Evolutionary conservation across 306 rosid genomes (phyloP).

Genomic region (Vicia villosa): DNA sequence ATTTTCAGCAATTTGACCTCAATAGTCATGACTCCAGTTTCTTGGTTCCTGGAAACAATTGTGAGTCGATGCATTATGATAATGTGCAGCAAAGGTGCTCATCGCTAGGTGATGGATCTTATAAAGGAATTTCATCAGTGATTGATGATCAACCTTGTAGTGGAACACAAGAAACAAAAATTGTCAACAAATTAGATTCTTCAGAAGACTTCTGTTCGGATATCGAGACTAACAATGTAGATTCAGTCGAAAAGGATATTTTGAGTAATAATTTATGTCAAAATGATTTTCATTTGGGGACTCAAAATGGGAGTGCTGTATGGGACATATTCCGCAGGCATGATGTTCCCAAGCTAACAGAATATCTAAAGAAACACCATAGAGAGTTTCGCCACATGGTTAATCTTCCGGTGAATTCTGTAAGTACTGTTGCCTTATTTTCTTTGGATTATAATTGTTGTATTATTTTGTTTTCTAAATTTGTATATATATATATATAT

Average conservation of each 20-base stretch:
- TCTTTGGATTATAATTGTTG: not conserved
- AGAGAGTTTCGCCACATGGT: conserved; percentile 56
- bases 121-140: not conserved
- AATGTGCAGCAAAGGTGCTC: conserved; percentile 23
- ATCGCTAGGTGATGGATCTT: conserved; percentile 27
- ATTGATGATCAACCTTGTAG: conserved; percentile 33
- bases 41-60: conserved; percentile 23
- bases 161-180: conserved; percentile 33
- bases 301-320: conserved; percentile 56
- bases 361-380: conserved; percentile 56
- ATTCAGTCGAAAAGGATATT: conserved; percentile 30
- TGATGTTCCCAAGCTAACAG: conserved; percentile 61
- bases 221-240: conserved; percentile 22
- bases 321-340: conserved; percentile 78
- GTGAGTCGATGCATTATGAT: conserved; percentile 1
- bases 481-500: conserved; percentile 22
- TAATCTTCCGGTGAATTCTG: conserved; percentile 58
- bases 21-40: conserved; percentile 15
- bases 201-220: conserved; percentile 35
- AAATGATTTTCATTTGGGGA: conserved; percentile 41
- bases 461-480: conserved; percentile 1
- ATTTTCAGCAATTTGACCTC: conserved; percentile 24
- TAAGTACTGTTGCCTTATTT: not conserved
- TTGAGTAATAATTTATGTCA: conserved; percentile 20
- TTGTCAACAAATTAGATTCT: conserved; percentile 24